Base-by-base conservation (phyloP, 75 land plant genomes). In the Picea glauca region DNA sequence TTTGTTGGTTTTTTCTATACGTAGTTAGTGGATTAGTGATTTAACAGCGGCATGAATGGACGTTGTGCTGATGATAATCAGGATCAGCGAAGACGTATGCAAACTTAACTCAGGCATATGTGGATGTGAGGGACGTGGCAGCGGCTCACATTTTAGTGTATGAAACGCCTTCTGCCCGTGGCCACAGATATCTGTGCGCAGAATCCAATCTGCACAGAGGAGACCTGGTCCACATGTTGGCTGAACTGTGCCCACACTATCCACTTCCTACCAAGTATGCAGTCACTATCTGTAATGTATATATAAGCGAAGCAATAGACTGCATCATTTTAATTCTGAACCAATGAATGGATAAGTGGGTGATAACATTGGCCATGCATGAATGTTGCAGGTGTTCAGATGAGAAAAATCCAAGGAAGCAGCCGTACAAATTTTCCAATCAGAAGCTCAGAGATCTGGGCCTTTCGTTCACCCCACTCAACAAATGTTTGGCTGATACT, bases 301-400 rank as follows among this genome's bases (percentile, higher is more conserved):
- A n/a, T 26, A 26, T 26, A 26, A 26, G 26, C 26, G 0, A 26
- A 26, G 26, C 26, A 26, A 26, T 26, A 26, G 26, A 26, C 26
- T 26, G 26, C 26, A 26, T 26, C 26, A 26, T 26, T 26, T 26
- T 26, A 26, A 26, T 26, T 26, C 26, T 26, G 26, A 26, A 26
- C 26, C 26, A 26, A 26, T 26, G 26, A 65, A 13, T 12, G 38
- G 4, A 65, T 2, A 11, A 65, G 1, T 6, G 6, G 50, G 8
- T 6, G 5, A 5, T 46, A 8, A 46, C 54, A 1, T 1, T 46
- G 54, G 54, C 7, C 8, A 46, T 46, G 8, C 0, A 50, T 50
- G 56, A 4, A 26, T 63, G n/a, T 7, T 85, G 86, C 81, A 91
- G 96, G 87, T 93, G 96, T 79, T 86, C 89, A 23, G 89, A 92